Conservation (phyloP, 441 rosid species). For the Populus tomentosa region DNA sequence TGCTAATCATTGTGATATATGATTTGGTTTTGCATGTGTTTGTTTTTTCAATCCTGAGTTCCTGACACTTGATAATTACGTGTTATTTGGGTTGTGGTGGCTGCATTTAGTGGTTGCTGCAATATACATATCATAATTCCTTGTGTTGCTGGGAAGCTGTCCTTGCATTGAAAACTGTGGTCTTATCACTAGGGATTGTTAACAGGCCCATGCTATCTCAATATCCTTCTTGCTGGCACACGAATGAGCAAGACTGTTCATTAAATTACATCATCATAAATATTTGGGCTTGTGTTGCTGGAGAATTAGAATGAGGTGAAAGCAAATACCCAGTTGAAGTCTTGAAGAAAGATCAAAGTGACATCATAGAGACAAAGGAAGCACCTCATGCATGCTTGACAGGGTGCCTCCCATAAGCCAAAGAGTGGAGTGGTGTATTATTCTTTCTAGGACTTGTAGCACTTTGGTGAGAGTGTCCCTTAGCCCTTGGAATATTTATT, state of each 20-base stretch:
- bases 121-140: neutral
- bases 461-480: too few species aligned
- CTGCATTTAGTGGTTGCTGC: neutral
- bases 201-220: neutral
- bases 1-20: slow-evolving; percentile 20
- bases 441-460: neutral
- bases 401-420: neutral
- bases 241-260: neutral
- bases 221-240: neutral
- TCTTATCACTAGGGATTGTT: neutral
- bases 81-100: neutral
- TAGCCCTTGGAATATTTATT: too few species aligned
- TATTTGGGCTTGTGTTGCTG: slow-evolving; percentile 5
- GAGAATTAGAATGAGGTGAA: neutral
- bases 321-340: neutral
- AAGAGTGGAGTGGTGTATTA: neutral
- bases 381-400: neutral
- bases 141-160: slow-evolving; percentile 1
- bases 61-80: neutral
- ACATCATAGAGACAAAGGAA: neutral
- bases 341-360: neutral
- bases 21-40: slow-evolving; percentile 8
- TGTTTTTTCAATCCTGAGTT: neutral
- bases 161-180: neutral
- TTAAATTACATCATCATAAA: neutral